Base-by-base conservation (phyloP, 1,284 basidiomycete genomes). In the Neolentinus lepideus region DNA sequence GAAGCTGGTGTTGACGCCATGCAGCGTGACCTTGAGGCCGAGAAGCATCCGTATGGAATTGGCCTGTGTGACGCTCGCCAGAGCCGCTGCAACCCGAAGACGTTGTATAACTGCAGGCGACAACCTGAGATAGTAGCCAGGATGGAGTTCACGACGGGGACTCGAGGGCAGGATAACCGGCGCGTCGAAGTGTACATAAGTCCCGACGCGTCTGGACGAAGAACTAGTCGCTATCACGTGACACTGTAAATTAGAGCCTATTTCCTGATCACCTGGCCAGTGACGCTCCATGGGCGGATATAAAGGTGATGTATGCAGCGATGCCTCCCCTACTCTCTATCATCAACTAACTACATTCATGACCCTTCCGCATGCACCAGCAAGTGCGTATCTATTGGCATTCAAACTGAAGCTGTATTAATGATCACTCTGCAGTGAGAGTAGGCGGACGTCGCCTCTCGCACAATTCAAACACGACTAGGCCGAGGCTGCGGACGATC, bases 381-480 rank as follows among this genome's bases (percentile, higher is more conserved):
- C 56, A 38, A 53, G 56, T 57, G 16, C 3, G 26, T 54, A n/a
- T 6, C 25, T 54, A 10, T 9, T 11, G 45, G n/a, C 25, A n/a
- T 3, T 16, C n/a, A n/a, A n/a, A n/a, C n/a, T n/a, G 33, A 35
- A 35, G 16, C 33, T 35, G 21, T 24, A 14, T 19, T 52, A 8
- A 9, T 33, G 24, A 52, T 29, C 50, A 31, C 10, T 21, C 45
- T 25, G 31, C 60, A 86, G 84, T 84, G 62, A 84, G 81, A 70
- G 84, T 86, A 22, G 84, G 77, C 50, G 83, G 84, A 26, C 76
- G 84, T 31, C 78, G 84, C 24, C 73, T 82, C 51, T 87, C 84
- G 21, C 29, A n/a, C 47, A 45, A 45, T 24, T 24, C 22, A 25
- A 25, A 47, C 10, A 50, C 36, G n/a, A 21, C 9, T 12, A 48